Base-by-base conservation (phyloP, 805 yeast genomes). In the Nakazawaea wickerhamii region DNA sequence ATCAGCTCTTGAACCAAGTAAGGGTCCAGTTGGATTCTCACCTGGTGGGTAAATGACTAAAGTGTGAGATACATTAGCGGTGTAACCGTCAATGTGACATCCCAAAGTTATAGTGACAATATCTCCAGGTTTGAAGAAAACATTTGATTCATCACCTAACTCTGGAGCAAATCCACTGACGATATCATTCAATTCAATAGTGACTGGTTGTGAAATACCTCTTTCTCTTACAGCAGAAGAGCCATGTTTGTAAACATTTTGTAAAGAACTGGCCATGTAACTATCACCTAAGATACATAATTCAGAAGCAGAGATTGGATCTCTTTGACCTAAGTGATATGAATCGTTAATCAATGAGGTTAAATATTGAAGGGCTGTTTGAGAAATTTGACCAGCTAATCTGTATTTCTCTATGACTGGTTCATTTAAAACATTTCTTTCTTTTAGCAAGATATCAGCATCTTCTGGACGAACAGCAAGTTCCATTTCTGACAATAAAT, bases 1-100 rank as follows among this genome's bases (percentile, higher is more conserved):
- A 64, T 93, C 97, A 14, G 98, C 96, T 51, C 81, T 77, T 45
- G 79, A 63, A 9, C 97, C 97, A 47, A 84, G 68, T 45, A 85
- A 69, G 11, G 99, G 98, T 27, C 88, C 93, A 15, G 74, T 62
- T 38, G 91, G 90, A 42, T 64, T 66, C 32, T 57, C 69, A 28
- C 79, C 81, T 25, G 80, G 78, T 40, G 95, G 95, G 54, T 78
- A 84, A 41, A 89, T 79, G 23, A 89, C 93, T 48, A 88, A 57
- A 2, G 97, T 90, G 63, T 93, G 99, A 22, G 95, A 79, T 9
- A 78, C 79, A 59, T 79, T 77, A 1, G 95, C 80, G 10, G 97
- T 85, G 67, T 90, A 93, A 43, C 99, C 99, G 63, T 93, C 99
- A 52, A 93, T 77, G 50, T 93, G 97, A 46, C 84, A 90, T 38